These are phyloP conservation scores for Saposhnikovia divaricata DNA, from an alignment of 129 eudicot genomes.

Conservation along the genomic window DNA sequence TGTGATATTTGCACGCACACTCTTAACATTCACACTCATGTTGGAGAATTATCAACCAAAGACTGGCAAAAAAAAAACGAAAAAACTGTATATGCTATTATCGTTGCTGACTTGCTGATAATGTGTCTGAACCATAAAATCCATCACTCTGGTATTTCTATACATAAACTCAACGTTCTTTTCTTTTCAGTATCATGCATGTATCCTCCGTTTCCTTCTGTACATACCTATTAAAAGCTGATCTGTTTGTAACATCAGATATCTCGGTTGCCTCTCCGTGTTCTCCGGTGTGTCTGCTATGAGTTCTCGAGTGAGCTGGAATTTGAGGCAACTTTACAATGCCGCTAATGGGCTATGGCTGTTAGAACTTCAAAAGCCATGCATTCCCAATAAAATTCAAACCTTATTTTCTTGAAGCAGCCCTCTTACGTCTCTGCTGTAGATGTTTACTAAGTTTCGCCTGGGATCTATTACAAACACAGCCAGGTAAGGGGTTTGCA, in stretches of 20 bases:
- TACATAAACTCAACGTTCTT: neutral
- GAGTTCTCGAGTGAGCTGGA: neutral
- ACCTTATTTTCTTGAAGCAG: conserved; percentile 20
- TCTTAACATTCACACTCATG: neutral
- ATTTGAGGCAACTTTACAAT: neutral
- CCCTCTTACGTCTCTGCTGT: conserved; percentile 20
- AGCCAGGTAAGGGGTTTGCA: conserved; percentile 88
- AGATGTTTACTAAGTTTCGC: conserved; percentile 17
- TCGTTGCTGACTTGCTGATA: neutral
- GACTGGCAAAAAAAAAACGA: neutral
- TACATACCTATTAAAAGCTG: neutral
- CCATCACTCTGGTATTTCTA: neutral
- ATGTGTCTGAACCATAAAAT: neutral
- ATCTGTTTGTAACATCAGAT: neutral
- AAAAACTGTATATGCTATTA: neutral
- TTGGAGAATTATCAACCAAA: neutral
- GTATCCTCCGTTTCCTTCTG: neutral
- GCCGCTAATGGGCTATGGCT: neutral
- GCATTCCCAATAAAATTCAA: neutral
- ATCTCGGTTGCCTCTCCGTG: neutral
- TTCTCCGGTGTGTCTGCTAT: neutral
- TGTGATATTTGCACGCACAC: neutral
- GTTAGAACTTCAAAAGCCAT: neutral
- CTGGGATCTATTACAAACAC: conserved; percentile 43
- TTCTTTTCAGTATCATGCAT: neutral